These are phyloP conservation scores for Saccharomycopsis sp. DNA, from an alignment of 805 yeast genomes.

Conservation along the genomic window DNA sequence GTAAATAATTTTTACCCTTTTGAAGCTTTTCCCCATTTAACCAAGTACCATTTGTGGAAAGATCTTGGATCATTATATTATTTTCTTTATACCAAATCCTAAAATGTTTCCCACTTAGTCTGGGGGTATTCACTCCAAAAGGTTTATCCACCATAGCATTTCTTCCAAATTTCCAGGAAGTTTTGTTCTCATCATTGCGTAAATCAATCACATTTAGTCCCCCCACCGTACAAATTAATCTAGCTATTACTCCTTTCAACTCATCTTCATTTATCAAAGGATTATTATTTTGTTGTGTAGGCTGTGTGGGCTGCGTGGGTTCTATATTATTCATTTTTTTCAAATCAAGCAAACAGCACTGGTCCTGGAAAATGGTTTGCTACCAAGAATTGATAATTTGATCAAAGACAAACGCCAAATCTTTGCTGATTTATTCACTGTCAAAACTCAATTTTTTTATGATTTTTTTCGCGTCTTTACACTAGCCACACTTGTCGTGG, in stretches of 20 bases:
- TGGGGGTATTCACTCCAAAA: constrained; percentile 46
- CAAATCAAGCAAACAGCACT: too few species aligned
- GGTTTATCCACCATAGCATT: constrained; percentile 53
- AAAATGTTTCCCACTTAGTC: constrained; percentile 69
- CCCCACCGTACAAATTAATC: constrained; percentile 52
- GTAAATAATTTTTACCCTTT: constrained; percentile 66
- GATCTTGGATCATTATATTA: constrained; percentile 42
- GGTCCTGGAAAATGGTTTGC: too few species aligned
- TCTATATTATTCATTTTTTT: background rate
- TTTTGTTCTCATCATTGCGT: constrained; percentile 24
- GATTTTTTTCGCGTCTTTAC: too few species aligned
- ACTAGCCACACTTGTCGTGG: too few species aligned
- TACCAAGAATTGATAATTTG: too few species aligned
- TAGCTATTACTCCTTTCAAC: constrained; percentile 36
- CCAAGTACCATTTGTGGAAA: constrained; percentile 89
- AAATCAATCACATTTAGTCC: constrained; percentile 40
- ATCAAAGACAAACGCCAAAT: too few species aligned
- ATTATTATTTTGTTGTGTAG: constrained; percentile 26
- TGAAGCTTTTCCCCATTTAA: constrained; percentile 65
- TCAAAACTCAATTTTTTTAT: too few species aligned
- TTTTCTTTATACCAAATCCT: constrained; percentile 53
- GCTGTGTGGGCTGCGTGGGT: constrained; percentile 28
- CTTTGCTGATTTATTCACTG: too few species aligned
- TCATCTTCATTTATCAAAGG: constrained; percentile 27
- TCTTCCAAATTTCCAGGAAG: constrained; percentile 69